phyloP scores from a whole-genome alignment of 129 eudicot genomes.

The Helichrysum umbraculigerum region DNA sequence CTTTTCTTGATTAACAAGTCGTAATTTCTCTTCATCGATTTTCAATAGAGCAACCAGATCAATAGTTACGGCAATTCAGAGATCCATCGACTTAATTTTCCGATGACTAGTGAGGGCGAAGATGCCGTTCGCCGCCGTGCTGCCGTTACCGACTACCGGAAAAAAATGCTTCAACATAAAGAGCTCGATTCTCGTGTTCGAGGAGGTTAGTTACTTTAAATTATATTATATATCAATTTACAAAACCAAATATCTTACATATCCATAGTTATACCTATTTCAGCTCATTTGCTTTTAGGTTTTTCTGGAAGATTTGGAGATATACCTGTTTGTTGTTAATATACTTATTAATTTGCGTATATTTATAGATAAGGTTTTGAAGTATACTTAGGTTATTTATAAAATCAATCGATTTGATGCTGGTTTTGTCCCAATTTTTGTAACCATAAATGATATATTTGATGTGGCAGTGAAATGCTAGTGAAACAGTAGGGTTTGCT shows the following conservation, averaged over 20 bases:
- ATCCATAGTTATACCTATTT: not conserved
- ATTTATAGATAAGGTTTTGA: not conserved
- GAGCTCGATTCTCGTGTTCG: slow-evolving; percentile 93
- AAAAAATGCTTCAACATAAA: slow-evolving; percentile 80
- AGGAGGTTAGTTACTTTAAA: slow-evolving; percentile 15
- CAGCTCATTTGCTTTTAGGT: not conserved
- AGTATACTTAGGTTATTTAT: not conserved
- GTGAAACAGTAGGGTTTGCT: not conserved
- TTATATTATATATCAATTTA: not conserved
- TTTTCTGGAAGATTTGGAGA: not conserved
- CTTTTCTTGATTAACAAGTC: slow-evolving; percentile 39
- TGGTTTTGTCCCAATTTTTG: too few species aligned
- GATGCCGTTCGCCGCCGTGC: slow-evolving; percentile 82
- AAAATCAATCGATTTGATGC: not conserved
- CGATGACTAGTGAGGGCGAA: slow-evolving; percentile 62
- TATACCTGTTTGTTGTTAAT: not conserved
- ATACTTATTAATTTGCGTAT: not conserved
- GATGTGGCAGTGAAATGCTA: not conserved
- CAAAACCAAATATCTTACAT: not conserved
- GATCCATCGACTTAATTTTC: slow-evolving; percentile 16
- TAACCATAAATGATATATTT: too few species aligned
- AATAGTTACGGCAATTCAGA: slow-evolving; percentile 9
- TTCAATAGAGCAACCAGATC: not conserved
- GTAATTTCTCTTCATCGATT: slow-evolving; percentile 6
- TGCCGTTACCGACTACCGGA: slow-evolving; percentile 66